These are phyloP conservation scores for Lactifluus subvellereus DNA, from an alignment of 768 basidiomycete species.

Conservation along the genomic window DNA sequence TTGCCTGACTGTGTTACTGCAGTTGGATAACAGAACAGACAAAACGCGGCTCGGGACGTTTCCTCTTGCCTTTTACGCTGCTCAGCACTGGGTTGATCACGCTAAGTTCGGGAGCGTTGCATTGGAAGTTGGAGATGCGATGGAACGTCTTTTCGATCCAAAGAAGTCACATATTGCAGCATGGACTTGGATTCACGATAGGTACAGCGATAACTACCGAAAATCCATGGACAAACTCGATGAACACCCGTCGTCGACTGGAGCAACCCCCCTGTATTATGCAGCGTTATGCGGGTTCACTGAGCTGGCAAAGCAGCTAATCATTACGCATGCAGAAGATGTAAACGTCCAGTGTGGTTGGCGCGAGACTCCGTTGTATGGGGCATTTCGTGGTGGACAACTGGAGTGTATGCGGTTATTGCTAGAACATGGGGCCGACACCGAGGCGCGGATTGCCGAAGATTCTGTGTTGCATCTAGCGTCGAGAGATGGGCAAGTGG, in stretches of 20 bases:
- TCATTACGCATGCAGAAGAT: neutral
- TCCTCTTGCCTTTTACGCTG: neutral
- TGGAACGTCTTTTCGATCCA: neutral
- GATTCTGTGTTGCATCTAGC: neutral
- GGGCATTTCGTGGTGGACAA: neutral
- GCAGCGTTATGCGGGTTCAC: neutral
- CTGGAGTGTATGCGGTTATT: neutral
- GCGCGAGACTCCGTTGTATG: neutral
- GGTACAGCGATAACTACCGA: neutral
- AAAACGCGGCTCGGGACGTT: neutral
- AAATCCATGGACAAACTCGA: neutral
- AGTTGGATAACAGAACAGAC: neutral
- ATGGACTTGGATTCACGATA: neutral
- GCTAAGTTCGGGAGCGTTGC: neutral
- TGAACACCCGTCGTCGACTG: neutral
- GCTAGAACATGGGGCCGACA: neutral
- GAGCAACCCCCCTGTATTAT: neutral
- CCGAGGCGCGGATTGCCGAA: neutral
- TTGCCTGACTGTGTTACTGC: neutral
- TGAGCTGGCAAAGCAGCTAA: neutral
- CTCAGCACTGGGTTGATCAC: neutral
- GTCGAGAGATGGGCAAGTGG: neutral
- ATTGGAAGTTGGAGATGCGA: neutral
- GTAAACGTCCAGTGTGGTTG: neutral
- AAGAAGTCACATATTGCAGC: neutral